Evolutionary conservation across 768 basidiomycete genomes (phyloP).

Genomic region (Pilatotrama ljubarskyi): DNA sequence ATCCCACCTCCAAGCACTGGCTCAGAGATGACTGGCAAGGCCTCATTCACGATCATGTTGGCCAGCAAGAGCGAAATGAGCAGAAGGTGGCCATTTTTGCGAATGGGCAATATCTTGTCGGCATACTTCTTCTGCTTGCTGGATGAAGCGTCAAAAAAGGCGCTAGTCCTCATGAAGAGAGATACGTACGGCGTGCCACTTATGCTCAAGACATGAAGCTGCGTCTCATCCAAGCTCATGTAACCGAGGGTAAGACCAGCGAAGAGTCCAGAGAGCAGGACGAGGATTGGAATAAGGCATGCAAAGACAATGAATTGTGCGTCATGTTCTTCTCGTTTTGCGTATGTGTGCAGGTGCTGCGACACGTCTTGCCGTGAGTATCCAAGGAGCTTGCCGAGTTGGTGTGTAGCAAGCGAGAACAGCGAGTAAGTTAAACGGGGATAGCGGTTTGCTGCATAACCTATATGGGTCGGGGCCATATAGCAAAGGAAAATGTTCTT

Average conservation of each 20-base stretch:
- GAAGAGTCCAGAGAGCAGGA: slow-evolving; percentile 76
- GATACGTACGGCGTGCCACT: slow-evolving; percentile 72
- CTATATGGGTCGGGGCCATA: slow-evolving; percentile 18
- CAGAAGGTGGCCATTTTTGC: slow-evolving; percentile 77
- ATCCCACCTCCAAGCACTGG: slow-evolving; percentile 72
- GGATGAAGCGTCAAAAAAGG: neutral
- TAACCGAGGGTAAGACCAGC: slow-evolving; percentile 86
- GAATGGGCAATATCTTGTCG: slow-evolving; percentile 76
- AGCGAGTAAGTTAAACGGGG: slow-evolving; percentile 20
- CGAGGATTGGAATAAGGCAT: slow-evolving; percentile 72
- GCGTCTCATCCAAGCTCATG: slow-evolving; percentile 87
- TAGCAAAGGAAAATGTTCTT: neutral
- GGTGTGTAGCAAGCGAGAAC: slow-evolving; percentile 17
- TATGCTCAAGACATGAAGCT: slow-evolving; percentile 79
- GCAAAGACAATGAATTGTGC: slow-evolving; percentile 40
- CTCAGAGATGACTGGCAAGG: slow-evolving; percentile 76
- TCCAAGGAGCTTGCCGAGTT: slow-evolving; percentile 11
- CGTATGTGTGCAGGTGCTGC: slow-evolving; percentile 27
- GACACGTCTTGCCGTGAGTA: slow-evolving; percentile 11
- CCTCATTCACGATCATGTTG: slow-evolving; percentile 89
- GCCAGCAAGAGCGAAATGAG: slow-evolving; percentile 75
- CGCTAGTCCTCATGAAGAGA: neutral
- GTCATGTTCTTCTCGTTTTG: slow-evolving; percentile 30
- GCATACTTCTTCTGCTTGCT: slow-evolving; percentile 78
- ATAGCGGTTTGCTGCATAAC: slow-evolving; percentile 15